A percentile compares a stretch with the other conserved stretches of the same genome.
These are phyloP conservation scores for Chlamydomonas applanata DNA, from an alignment of 139 green algal genomes.

Conservation along the genomic window DNA sequence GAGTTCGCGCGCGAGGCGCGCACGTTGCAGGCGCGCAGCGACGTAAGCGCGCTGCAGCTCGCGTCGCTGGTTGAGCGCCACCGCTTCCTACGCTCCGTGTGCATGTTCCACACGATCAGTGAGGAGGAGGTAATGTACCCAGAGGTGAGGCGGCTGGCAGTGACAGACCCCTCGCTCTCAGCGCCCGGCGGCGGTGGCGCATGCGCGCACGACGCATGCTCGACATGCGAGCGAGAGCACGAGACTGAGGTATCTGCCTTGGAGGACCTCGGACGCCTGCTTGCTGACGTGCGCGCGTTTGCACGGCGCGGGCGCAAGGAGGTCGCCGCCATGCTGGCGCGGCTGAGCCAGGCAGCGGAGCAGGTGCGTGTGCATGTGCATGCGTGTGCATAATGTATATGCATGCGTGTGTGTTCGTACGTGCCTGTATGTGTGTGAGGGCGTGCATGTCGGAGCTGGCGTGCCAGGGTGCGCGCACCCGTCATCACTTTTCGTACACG, in stretches of 20 bases:
- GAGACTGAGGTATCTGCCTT: slow-evolving; percentile 58
- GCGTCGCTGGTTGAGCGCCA: slow-evolving; percentile 67
- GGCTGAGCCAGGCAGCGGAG: slow-evolving; percentile 58
- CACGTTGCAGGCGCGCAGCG: slow-evolving; percentile 33
- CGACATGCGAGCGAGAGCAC: slow-evolving; percentile 70
- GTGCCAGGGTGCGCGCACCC: too few relatives aligned
- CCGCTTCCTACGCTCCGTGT: slow-evolving; percentile 86
- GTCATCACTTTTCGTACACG: too few relatives aligned
- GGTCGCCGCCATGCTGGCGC: slow-evolving; percentile 56
- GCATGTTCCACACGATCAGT: slow-evolving; percentile 80
- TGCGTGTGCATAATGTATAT: too few relatives aligned
- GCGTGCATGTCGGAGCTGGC: too few relatives aligned
- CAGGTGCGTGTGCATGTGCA: slow-evolving; percentile 42
- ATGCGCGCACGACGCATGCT: slow-evolving; percentile 20
- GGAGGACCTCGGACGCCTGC: slow-evolving; percentile 75
- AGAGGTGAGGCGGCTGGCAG: slow-evolving; percentile 51
- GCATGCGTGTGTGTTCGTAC: background rate
- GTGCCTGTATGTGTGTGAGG: too few relatives aligned
- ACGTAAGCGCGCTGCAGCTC: slow-evolving; percentile 44
- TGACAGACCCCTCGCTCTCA: background rate
- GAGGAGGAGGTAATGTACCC: slow-evolving; percentile 93
- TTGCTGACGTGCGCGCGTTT: slow-evolving; percentile 75
- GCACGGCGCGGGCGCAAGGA: slow-evolving; percentile 62
- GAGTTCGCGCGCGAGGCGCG: slow-evolving; percentile 72
- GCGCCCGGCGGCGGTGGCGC: background rate